Conservation (phyloP, 768 basidiomycete genomes). For the Macrolepiota dolichaula region DNA sequence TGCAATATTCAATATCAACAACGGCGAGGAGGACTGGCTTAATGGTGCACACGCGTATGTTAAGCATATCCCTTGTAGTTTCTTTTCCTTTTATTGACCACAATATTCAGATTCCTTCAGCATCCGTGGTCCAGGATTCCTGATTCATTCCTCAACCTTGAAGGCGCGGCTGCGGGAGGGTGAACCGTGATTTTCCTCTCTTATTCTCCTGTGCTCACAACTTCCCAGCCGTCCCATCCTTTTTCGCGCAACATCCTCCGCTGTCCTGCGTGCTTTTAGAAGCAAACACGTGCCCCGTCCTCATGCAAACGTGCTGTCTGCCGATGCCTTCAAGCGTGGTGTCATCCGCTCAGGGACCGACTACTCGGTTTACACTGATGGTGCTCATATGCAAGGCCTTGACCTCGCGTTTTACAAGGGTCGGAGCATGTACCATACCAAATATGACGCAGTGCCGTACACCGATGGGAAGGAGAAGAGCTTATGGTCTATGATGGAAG, state of each 20-base stretch:
- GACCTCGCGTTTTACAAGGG: conserved; percentile 80
- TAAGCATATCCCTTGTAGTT: not conserved
- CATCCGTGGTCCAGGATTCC: conserved; percentile 73
- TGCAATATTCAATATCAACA: conserved; percentile 81
- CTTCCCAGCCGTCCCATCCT: conserved; percentile 62
- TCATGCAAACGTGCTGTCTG: conserved; percentile 66
- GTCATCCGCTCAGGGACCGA: conserved; percentile 71
- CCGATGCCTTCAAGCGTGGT: conserved; percentile 66
- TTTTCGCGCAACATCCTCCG: conserved; percentile 66
- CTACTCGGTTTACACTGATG: conserved; percentile 61
- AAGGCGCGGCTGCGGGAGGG: conserved; percentile 81
- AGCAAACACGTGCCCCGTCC: conserved; percentile 52
- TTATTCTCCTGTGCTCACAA: not conserved
- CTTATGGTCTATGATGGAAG: conserved; percentile 81
- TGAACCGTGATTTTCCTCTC: conserved; percentile 24
- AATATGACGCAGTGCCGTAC: conserved; percentile 62
- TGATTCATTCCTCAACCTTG: conserved; percentile 74
- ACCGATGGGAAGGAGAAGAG: conserved; percentile 47
- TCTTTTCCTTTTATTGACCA: not conserved
- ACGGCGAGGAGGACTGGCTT: conserved; percentile 78
- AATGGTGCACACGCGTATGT: conserved; percentile 65
- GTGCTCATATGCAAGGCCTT: conserved; percentile 54
- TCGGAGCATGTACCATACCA: conserved; percentile 75
- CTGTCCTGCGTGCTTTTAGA: conserved; percentile 52
- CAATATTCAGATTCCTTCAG: conserved; percentile 53